A percentile compares a stretch with the other conserved stretches of the same genome.
These are phyloP conservation scores for Umbelopsis sp. DNA, from an alignment of 192 early-diverging fungal genomes.

Conservation along the genomic window DNA sequence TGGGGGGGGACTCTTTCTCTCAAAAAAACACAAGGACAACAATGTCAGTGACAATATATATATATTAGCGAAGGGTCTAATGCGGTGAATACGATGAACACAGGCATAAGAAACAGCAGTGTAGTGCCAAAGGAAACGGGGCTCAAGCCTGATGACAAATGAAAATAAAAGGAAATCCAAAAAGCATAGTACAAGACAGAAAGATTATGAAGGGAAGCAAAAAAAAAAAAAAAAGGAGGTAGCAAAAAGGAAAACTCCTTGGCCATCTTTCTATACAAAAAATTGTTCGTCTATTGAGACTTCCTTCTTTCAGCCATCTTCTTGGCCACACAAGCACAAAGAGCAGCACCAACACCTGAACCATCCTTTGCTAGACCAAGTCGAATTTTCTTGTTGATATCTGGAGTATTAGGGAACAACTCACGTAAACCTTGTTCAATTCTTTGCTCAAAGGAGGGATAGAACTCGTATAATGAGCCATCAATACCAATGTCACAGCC, in stretches of 20 bases:
- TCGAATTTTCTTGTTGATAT: slow-evolving; percentile 17
- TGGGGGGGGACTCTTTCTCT: no score
- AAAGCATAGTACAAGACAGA: neutral
- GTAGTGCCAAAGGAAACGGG: no score
- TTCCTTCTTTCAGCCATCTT: slow-evolving; percentile 11
- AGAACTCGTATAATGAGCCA: slow-evolving; percentile 69
- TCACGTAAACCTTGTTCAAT: slow-evolving; percentile 74
- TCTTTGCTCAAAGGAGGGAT: slow-evolving; percentile 64
- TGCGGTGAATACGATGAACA: no score
- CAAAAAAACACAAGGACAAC: no score
- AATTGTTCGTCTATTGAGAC: neutral
- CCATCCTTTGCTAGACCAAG: slow-evolving; percentile 43
- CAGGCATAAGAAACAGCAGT: no score
- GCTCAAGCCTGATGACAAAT: neutral
- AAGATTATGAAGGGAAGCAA: slow-evolving; percentile 2
- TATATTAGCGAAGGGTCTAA: no score
- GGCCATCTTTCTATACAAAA: neutral
- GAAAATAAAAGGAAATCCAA: neutral
- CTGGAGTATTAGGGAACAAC: slow-evolving; percentile 53
- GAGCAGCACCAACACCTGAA: slow-evolving; percentile 42
- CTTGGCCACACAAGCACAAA: slow-evolving; percentile 35
- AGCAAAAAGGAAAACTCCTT: neutral
- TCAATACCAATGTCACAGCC: slow-evolving; percentile 69
- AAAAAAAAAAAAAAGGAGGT: neutral
- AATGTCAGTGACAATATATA: no score